These are phyloP conservation scores for Chloranthus sessilifolius DNA, from an alignment of 164 flowering plant species.

Conservation along the genomic window DNA sequence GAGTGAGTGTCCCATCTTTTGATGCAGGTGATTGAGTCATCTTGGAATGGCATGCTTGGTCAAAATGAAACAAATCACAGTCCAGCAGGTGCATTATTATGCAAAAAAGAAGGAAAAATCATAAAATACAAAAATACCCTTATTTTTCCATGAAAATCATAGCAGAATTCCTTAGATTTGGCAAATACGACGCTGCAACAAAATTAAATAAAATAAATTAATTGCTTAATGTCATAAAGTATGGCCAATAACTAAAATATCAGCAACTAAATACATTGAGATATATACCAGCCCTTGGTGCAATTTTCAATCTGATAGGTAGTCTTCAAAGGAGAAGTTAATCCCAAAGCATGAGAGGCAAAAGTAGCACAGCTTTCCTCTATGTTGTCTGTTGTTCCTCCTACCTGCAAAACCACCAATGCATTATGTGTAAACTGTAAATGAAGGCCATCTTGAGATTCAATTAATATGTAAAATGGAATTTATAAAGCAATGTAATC, in stretches of 20 bases:
- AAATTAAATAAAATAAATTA: conserved; percentile 13
- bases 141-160: conserved; percentile 80
- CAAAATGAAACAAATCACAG: neutral
- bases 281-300: conserved; percentile 84
- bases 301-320: conserved; percentile 99
- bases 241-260: neutral
- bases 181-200: conserved; percentile 82
- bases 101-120: no score
- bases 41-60: neutral
- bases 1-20: no score
- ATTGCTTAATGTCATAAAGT: neutral
- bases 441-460: no score
- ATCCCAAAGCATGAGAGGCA: conserved; percentile 83
- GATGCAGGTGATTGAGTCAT: no score
- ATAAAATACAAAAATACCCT: conserved; percentile 46
- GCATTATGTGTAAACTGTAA: no score
- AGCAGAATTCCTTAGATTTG: conserved; percentile 81
- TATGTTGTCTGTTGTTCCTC: conserved; percentile 89
- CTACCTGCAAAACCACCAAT: conserved; percentile 69
- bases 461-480: no score
- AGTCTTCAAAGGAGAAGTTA: conserved; percentile 53
- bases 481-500: no score
- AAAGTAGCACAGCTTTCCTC: conserved; percentile 95
- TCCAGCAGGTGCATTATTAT: neutral
- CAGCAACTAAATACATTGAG: neutral